Evolutionary conservation across 75 land plant genomes (phyloP).

Genomic region (Azolla pinnata): DNA sequence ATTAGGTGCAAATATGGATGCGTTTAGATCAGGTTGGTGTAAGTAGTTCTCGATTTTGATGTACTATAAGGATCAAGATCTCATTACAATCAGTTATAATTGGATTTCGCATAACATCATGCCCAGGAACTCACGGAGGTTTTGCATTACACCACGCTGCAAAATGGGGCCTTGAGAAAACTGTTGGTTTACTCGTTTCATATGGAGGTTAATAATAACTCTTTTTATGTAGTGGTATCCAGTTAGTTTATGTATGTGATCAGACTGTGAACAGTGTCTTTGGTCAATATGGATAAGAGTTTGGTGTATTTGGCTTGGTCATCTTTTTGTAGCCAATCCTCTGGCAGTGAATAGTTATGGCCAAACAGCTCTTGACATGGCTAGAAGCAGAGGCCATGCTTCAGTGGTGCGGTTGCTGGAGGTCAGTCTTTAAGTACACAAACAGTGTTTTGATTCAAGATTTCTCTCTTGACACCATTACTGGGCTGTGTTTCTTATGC

Average conservation of each 20-base stretch:
- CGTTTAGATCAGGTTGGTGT: slow-evolving; percentile 77
- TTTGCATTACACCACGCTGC: slow-evolving; percentile 96
- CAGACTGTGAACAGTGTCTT: neutral
- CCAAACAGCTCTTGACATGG: slow-evolving; percentile 19
- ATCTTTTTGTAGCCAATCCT: slow-evolving; percentile 12
- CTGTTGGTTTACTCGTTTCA: slow-evolving; percentile 64
- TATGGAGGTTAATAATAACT: slow-evolving; percentile 81
- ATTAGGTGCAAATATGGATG: slow-evolving; percentile 79
- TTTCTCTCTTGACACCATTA: neutral
- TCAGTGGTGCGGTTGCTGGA: slow-evolving; percentile 10
- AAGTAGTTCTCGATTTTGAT: neutral
- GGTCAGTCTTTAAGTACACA: neutral
- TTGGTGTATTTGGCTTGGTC: neutral
- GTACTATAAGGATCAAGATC: neutral
- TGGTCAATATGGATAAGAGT: neutral
- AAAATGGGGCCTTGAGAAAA: slow-evolving; percentile 67
- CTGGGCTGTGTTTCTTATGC: neutral
- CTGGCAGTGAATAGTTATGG: slow-evolving; percentile 16
- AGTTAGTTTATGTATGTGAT: neutral
- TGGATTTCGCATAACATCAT: no score
- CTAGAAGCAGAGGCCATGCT: slow-evolving; percentile 14
- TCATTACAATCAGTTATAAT: neutral
- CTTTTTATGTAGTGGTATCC: no score
- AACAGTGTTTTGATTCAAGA: neutral
- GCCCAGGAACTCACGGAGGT: slow-evolving; percentile 66